These are phyloP conservation scores for Russula virescens DNA, from an alignment of 768 basidiomycete species.

Conservation along the genomic window DNA sequence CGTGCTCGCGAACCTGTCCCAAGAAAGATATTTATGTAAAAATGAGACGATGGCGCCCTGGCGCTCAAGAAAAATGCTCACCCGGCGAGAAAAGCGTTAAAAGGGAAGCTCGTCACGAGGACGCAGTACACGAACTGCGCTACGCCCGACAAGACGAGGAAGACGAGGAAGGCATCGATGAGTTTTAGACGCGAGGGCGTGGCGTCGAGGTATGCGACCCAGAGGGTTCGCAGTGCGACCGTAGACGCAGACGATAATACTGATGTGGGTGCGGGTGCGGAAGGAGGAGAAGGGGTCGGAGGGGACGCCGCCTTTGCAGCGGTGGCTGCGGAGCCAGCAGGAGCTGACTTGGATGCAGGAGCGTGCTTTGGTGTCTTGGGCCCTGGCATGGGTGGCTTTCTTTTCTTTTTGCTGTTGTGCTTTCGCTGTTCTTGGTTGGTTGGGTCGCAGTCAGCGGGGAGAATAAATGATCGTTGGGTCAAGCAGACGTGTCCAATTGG, in stretches of 20 bases:
- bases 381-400: conserved; percentile 31
- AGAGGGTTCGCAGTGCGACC: conserved; percentile 49
- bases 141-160: conserved; percentile 87
- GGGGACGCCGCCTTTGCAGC: neutral
- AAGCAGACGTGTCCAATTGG: neutral
- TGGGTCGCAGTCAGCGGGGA: neutral
- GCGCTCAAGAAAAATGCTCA: conserved; percentile 36
- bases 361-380: conserved; percentile 31
- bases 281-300: neutral
- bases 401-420: conserved; percentile 4
- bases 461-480: neutral
- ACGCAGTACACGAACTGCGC: conserved; percentile 90
- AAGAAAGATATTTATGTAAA: no score
- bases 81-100: conserved; percentile 97
- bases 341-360: conserved; percentile 13
- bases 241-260: conserved; percentile 12
- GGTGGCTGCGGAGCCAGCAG: neutral
- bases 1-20: conserved; percentile 75
- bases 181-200: conserved; percentile 87
- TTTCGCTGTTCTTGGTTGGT: neutral
- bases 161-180: conserved; percentile 88
- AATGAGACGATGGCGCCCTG: neutral
- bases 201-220: conserved; percentile 68
- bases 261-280: neutral
- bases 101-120: conserved; percentile 88